Percentiles rank a stretch among this genome's conserved stretches.
phyloP scores from a whole-genome alignment of 2,329 filamentous ascomycete species.

The Triangularia setosa region DNA sequence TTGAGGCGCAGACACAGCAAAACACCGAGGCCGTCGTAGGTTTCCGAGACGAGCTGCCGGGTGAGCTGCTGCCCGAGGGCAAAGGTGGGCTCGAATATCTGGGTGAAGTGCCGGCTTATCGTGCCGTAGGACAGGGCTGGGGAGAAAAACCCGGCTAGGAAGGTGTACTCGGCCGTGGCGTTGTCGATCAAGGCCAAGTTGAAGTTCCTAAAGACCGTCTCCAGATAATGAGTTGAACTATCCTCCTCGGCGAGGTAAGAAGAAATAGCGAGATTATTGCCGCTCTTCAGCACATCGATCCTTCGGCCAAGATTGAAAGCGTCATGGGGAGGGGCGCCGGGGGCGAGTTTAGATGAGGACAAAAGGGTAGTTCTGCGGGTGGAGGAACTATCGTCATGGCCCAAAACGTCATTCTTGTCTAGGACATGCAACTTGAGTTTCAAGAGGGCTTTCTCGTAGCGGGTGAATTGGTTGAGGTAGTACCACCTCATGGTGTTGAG shows the following conservation, averaged over 20 bases:
- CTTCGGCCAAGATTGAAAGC: slow-evolving; percentile 85
- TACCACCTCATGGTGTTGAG: slow-evolving; percentile 99
- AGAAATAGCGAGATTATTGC: slow-evolving; percentile 71
- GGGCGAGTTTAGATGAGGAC: slow-evolving; percentile 45
- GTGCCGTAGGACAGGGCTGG: slow-evolving; percentile 69
- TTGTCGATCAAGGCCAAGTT: slow-evolving; percentile 94
- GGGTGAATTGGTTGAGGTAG: slow-evolving; percentile 83
- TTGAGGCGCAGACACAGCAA: slow-evolving; percentile 90
- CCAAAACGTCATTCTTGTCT: slow-evolving; percentile 80
- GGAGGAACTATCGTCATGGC: slow-evolving; percentile 65
- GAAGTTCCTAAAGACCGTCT: slow-evolving; percentile 89
- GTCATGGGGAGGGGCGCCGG: slow-evolving; percentile 63
- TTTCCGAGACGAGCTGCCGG: slow-evolving; percentile 69
- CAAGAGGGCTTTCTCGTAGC: slow-evolving; percentile 78
- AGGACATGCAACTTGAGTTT: slow-evolving; percentile 79
- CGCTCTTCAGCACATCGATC: slow-evolving; percentile 73
- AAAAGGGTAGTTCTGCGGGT: slow-evolving; percentile 58
- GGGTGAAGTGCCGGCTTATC: slow-evolving; percentile 77
- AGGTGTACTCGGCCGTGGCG: slow-evolving; percentile 89
- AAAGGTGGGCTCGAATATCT: slow-evolving; percentile 88
- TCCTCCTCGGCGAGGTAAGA: slow-evolving; percentile 92
- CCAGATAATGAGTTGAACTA: slow-evolving; percentile 77
- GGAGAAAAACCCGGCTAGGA: slow-evolving; percentile 85
- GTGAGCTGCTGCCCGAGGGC: slow-evolving; percentile 75
- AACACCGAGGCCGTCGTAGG: slow-evolving; percentile 79